Conservation (phyloP, 208 protist genomes). For the Herpetomonas samuelpessoai region DNA sequence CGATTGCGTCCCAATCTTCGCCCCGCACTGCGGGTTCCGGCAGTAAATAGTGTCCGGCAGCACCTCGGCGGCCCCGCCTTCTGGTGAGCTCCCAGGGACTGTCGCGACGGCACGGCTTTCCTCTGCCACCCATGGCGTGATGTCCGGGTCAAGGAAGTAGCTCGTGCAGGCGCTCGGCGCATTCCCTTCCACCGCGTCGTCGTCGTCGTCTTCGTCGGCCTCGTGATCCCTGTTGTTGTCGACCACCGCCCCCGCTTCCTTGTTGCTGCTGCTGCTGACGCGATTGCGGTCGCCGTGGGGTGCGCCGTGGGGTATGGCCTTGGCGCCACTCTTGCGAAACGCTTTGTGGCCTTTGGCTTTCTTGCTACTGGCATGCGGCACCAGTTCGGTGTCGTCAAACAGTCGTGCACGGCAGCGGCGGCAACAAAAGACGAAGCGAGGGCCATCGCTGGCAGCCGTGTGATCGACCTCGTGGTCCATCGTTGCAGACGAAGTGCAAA, state of each 20-base stretch:
- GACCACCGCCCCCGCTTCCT: conserved; percentile 7
- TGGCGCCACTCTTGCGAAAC: conserved; percentile 32
- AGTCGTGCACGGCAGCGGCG: conserved; percentile 50
- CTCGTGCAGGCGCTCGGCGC: conserved; percentile 53
- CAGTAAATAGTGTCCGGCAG: conserved; percentile 85
- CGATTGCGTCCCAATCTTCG: conserved; percentile 84
- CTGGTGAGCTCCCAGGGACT: too few species aligned
- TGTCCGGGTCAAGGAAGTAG: conserved; percentile 81
- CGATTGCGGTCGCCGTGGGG: too few species aligned
- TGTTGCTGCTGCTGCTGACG: too few species aligned
- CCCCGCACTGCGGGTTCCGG: conserved; percentile 49
- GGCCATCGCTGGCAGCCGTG: too few species aligned
- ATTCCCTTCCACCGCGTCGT: not conserved
- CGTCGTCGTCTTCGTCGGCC: conserved; percentile 1
- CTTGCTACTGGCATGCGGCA: conserved; percentile 43
- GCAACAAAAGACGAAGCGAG: conserved; percentile 53
- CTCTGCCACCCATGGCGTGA: conserved; percentile 58
- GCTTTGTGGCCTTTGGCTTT: conserved; percentile 34
- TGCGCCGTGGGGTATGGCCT: too few species aligned
- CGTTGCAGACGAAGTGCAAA: too few species aligned
- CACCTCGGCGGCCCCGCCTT: conserved; percentile 30
- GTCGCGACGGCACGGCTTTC: conserved; percentile 48
- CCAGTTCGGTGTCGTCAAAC: conserved; percentile 39
- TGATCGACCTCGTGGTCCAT: too few species aligned
- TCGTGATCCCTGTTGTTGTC: not conserved